A percentile compares a stretch with the other conserved stretches of the same genome.
These are phyloP conservation scores for Corchorus olitorius DNA, from an alignment of 345 rosid species.

Conservation along the genomic window DNA sequence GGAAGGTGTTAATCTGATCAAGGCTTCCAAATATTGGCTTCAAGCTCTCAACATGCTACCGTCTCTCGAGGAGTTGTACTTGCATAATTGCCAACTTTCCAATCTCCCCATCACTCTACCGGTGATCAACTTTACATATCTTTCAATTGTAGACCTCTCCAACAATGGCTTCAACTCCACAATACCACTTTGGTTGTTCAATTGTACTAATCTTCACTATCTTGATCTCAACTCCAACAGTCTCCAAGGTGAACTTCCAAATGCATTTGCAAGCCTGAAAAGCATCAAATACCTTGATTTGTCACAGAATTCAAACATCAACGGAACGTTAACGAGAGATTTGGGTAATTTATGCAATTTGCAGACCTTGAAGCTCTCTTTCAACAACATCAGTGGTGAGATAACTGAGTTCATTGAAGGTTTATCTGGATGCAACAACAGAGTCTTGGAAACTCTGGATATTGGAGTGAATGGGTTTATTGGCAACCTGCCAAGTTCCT, in stretches of 20 bases:
- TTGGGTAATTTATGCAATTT: slow-evolving; percentile 3
- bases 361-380: slow-evolving; percentile 23
- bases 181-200: slow-evolving; percentile 30
- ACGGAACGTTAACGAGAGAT: neutral
- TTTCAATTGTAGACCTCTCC: slow-evolving; percentile 33
- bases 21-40: slow-evolving; percentile 22
- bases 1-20: slow-evolving; percentile 20
- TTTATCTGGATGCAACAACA: slow-evolving; percentile 16
- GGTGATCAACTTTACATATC: slow-evolving; percentile 26
- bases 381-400: slow-evolving; percentile 24
- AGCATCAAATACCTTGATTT: slow-evolving; percentile 16
- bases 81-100: slow-evolving; percentile 23
- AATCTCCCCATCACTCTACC: slow-evolving; percentile 24
- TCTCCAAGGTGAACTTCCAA: slow-evolving; percentile 19
- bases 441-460: slow-evolving; percentile 21
- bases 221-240: slow-evolving; percentile 24
- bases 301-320: neutral
- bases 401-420: slow-evolving; percentile 22
- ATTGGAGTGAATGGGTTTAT: slow-evolving; percentile 20
- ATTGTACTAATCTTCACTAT: slow-evolving; percentile 15
- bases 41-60: slow-evolving; percentile 29
- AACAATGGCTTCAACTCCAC: slow-evolving; percentile 29
- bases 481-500: slow-evolving; percentile 34
- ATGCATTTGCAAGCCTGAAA: slow-evolving; percentile 1
- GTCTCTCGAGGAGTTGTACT: slow-evolving; percentile 27